Percentiles rank a stretch among this genome's conserved stretches.
phyloP scores from a whole-genome alignment of 768 basidiomycete species.

The Hebeloma cylindrosporum region DNA sequence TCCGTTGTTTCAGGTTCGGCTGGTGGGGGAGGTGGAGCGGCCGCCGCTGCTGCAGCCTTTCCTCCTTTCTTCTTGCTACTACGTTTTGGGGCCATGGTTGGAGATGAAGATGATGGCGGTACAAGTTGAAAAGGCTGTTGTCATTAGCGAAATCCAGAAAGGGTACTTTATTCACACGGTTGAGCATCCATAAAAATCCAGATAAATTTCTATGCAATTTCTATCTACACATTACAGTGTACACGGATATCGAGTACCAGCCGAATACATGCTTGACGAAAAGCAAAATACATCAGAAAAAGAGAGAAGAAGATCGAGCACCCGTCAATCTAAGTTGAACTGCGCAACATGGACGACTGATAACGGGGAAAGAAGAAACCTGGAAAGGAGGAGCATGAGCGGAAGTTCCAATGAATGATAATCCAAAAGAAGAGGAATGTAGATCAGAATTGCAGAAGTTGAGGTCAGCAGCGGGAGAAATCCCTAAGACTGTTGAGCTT shows the following conservation, averaged over 20 bases:
- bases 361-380: no score
- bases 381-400: not conserved
- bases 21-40: constrained; percentile 1
- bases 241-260: no score
- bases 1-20: constrained; percentile 11
- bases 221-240: no score
- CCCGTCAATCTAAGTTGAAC: no score
- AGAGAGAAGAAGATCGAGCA: no score
- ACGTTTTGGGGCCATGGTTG: constrained; percentile 7
- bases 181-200: no score
- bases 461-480: constrained; percentile 44
- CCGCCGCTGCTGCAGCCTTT: constrained; percentile 12
- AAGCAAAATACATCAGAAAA: no score
- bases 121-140: not conserved
- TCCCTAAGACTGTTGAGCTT: constrained; percentile 67
- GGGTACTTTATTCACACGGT: constrained; percentile 1
- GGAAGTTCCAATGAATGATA: not conserved
- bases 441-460: constrained; percentile 62
- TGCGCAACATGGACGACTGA: no score
- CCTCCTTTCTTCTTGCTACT: constrained; percentile 17
- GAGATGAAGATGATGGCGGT: not conserved
- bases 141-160: not conserved
- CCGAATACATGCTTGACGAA: no score
- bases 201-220: no score
- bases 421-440: constrained; percentile 13